phyloP scores from a whole-genome alignment of 2,329 filamentous ascomycete genomes.

The Dryadomyces sulphureus region DNA sequence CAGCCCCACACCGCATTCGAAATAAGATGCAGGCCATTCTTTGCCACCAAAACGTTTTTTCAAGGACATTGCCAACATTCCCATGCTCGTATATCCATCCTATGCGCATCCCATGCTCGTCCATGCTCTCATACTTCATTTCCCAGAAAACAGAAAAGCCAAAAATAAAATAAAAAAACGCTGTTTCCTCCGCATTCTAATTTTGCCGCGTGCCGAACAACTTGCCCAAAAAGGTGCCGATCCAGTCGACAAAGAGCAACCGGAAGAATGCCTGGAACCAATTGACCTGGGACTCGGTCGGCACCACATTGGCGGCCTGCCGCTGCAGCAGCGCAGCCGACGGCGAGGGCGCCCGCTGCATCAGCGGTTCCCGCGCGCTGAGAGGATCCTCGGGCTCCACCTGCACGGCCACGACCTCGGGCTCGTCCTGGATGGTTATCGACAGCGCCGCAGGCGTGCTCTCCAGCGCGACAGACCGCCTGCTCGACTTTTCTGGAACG shows the following conservation, averaged over 20 bases:
- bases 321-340: not conserved
- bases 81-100: too few relatives aligned
- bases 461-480: too few relatives aligned
- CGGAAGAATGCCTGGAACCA: constrained; percentile 22
- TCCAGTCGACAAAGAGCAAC: constrained; percentile 23
- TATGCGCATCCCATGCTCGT: too few relatives aligned
- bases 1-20: not conserved
- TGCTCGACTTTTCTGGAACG: too few relatives aligned
- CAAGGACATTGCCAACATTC: too few relatives aligned
- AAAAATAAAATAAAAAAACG: too few relatives aligned
- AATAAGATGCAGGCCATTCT: not conserved
- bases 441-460: too few relatives aligned
- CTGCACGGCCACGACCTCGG: not conserved
- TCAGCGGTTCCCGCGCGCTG: constrained; percentile 7
- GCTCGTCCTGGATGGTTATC: not conserved
- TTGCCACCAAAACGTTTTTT: not conserved
- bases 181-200: too few relatives aligned
- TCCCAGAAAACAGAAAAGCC: too few relatives aligned
- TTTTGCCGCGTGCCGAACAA: not conserved
- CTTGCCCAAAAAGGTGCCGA: constrained; percentile 20
- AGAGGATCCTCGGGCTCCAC: too few relatives aligned
- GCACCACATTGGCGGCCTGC: not conserved
- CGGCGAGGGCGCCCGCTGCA: not conserved
- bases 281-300: constrained; percentile 6
- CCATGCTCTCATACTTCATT: too few relatives aligned